A percentile compares a stretch with the other conserved stretches of the same genome.
Evolutionary conservation across 257 asterid species (phyloP).

Genomic region (Jacaranda copaia): DNA sequence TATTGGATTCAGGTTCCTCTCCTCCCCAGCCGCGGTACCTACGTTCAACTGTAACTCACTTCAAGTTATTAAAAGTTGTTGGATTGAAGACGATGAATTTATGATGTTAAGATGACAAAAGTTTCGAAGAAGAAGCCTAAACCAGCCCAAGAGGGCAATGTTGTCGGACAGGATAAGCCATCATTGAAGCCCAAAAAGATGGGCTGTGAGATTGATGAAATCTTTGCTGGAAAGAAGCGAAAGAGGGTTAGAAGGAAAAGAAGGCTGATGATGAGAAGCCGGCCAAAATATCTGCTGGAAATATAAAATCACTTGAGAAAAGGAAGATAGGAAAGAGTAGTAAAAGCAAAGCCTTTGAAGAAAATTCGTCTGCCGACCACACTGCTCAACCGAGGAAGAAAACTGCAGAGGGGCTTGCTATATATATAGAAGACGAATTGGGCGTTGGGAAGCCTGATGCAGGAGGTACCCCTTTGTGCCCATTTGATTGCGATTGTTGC

Average conservation of each 20-base stretch:
- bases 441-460: conserved; percentile 65
- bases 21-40: no score
- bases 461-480: conserved; percentile 76
- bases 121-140: conserved; percentile 37
- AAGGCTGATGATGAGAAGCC: conserved; percentile 25
- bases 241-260: conserved; percentile 36
- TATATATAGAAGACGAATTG: conserved; percentile 79
- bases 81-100: not conserved
- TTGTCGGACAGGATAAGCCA: conserved; percentile 23
- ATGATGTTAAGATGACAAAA: conserved; percentile 36
- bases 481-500: conserved; percentile 84
- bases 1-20: no score
- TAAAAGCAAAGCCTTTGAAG: conserved; percentile 32
- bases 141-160: conserved; percentile 16
- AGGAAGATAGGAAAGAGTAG: conserved; percentile 41
- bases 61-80: not conserved
- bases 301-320: conserved; percentile 26
- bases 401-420: conserved; percentile 65
- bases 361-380: conserved; percentile 8
- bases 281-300: conserved; percentile 26
- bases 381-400: conserved; percentile 45
- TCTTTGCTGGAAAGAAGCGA: conserved; percentile 69
- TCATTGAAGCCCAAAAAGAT: conserved; percentile 41
- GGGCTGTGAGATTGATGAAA: conserved; percentile 73
- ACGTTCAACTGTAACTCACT: no score